These are phyloP conservation scores for Kodamaea anthophila DNA, from an alignment of 1,139 yeast species.

Conservation along the genomic window DNA sequence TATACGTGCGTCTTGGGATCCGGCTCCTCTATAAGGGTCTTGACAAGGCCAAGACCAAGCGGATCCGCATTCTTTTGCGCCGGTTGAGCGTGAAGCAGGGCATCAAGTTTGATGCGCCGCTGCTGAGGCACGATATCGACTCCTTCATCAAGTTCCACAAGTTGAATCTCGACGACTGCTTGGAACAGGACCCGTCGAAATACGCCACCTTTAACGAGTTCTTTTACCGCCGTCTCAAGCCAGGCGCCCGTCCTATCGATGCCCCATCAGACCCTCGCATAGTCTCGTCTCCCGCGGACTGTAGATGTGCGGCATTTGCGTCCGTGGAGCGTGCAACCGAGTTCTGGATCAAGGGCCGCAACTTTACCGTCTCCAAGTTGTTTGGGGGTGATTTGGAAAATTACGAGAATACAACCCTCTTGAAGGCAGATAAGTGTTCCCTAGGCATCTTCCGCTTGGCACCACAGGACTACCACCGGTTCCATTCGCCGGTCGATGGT, in stretches of 20 bases:
- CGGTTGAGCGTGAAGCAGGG: slow-evolving; percentile 79
- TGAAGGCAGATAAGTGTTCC: slow-evolving; percentile 41
- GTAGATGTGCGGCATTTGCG: slow-evolving; percentile 70
- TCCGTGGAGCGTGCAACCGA: slow-evolving; percentile 59
- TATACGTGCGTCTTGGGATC: slow-evolving; percentile 83
- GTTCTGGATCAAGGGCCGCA: slow-evolving; percentile 87
- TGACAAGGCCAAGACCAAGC: slow-evolving; percentile 46
- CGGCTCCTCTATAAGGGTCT: slow-evolving; percentile 75
- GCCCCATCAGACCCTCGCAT: slow-evolving; percentile 42
- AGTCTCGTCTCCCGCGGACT: slow-evolving; percentile 81
- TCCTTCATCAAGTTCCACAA: slow-evolving; percentile 80
- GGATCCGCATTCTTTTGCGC: slow-evolving; percentile 52
- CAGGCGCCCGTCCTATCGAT: slow-evolving; percentile 67
- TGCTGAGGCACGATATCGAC: slow-evolving; percentile 59
- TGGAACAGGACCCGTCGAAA: slow-evolving; percentile 39
- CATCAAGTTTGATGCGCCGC: slow-evolving; percentile 65
- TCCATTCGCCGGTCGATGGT: slow-evolving; percentile 85
- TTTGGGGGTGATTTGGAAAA: slow-evolving; percentile 52
- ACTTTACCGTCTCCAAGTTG: slow-evolving; percentile 63
- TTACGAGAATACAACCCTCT: slow-evolving; percentile 38
- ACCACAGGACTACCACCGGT: slow-evolving; percentile 95
- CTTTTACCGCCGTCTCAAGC: slow-evolving; percentile 72
- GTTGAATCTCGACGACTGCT: slow-evolving; percentile 66
- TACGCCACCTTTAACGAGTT: slow-evolving; percentile 81
- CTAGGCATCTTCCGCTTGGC: slow-evolving; percentile 83